A percentile compares a stretch with the other conserved stretches of the same genome.
These are phyloP conservation scores for Pythium folliculosum DNA, from an alignment of 352 stramenopile species.

Conservation along the genomic window DNA sequence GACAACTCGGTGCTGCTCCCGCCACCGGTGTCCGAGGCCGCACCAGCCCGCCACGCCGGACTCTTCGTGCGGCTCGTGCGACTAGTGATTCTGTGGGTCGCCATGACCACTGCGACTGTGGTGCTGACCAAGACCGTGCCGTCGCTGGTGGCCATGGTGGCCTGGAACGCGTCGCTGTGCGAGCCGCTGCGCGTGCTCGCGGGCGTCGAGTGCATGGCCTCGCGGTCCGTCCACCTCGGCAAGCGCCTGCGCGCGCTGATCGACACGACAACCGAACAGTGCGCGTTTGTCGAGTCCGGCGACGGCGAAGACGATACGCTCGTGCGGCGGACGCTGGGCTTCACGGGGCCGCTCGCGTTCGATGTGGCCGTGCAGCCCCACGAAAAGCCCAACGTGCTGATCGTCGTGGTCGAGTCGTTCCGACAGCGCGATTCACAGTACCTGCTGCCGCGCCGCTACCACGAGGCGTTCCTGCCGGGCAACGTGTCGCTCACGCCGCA, in stretches of 20 bases:
- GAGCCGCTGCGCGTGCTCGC: conserved; percentile 41
- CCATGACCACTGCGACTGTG: conserved; percentile 31
- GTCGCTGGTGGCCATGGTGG: conserved; percentile 57
- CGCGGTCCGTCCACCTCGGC: conserved; percentile 11
- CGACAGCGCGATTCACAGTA: conserved; percentile 58
- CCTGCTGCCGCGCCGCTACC: conserved; percentile 35
- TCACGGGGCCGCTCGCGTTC: conserved; percentile 56
- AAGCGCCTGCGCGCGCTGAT: conserved; percentile 43
- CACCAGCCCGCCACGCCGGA: not conserved
- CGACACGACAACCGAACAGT: conserved; percentile 49
- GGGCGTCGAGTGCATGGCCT: conserved; percentile 34
- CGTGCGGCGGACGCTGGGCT: conserved; percentile 47
- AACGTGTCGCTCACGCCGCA: conserved; percentile 65
- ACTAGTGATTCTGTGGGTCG: conserved; percentile 15
- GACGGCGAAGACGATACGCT: conserved; percentile 29
- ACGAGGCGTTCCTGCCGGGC: conserved; percentile 33
- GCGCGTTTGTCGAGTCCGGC: conserved; percentile 36
- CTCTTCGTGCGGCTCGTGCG: conserved; percentile 6
- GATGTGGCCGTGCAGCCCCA: conserved; percentile 39
- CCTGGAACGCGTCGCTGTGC: conserved; percentile 53
- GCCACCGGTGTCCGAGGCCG: too few relatives aligned
- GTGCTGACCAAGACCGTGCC: conserved; percentile 36
- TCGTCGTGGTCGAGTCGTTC: conserved; percentile 73
- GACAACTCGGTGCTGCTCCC: conserved; percentile 26
- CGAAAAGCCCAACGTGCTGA: conserved; percentile 60